Base-by-base conservation (phyloP, 192 early-diverging fungal species). In the Rhizoclosmatium sp. region DNA sequence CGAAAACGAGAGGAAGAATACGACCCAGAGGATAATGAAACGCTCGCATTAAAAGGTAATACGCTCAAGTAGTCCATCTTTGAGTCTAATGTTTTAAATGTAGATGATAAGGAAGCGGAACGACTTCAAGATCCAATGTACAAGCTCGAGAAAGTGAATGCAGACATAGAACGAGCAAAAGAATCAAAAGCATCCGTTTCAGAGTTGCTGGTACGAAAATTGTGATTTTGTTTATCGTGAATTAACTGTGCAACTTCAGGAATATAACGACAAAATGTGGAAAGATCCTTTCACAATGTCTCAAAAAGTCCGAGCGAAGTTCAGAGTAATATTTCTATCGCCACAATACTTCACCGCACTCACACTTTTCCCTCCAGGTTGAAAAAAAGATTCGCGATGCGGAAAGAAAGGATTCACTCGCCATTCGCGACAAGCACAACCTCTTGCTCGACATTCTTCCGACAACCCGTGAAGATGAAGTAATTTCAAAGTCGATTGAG, bases 201-300 rank as follows among this genome's bases (percentile, higher is more conserved):
- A 0, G 70, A 85, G 10, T 81, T 95, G 31, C 90, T 93, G 81
- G 83, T 85, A 71, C 42, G 59, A 21, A 31, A 51, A 31, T 14
- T 71, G 45, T n/a, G 23, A 56, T 23, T 3, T 39, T 19, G 10
- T 21, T 23, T 31, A 10, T 21, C 39, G 19, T 12, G 47, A 2
- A 48, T 10, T 12, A 14, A 45, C 10, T 16, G 7, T 16, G 16
- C 19, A 23, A 69, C 67, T 47, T 69, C 69, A 86, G 66, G 81
- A 81, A 9, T 81, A 88, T 3, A 95, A 88, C 65, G 88, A 96
- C n/a, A 79, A 82, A 16, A 87, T 92, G 51, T 96, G 95, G 94
- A 88, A 82, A 41, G 92, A 98, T 79, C 89, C 94, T 0, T 97
- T 95, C 76, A 80, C 88, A 4, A 82, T 87, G 44, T 95, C 93